A percentile compares a stretch with the other conserved stretches of the same genome.
Evolutionary conservation across 768 basidiomycete genomes (phyloP).

Genomic region (Kwoniella sp.): DNA sequence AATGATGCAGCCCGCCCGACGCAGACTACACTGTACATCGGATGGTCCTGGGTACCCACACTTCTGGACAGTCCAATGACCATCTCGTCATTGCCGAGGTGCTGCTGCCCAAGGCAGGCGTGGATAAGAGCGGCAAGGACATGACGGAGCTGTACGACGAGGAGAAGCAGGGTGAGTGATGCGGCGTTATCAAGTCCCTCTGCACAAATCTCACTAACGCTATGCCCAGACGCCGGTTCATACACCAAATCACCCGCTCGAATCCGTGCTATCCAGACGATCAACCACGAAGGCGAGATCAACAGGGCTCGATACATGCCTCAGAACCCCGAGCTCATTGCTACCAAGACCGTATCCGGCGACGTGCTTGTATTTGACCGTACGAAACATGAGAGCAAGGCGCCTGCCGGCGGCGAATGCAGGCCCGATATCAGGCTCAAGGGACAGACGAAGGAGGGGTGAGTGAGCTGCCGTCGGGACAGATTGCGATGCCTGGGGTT

Average conservation of each 20-base stretch:
- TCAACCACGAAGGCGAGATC: slow-evolving; percentile 92
- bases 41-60: slow-evolving; percentile 93
- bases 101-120: slow-evolving; percentile 75
- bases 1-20: slow-evolving; percentile 63
- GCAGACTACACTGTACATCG: slow-evolving; percentile 95
- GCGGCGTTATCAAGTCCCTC: neutral
- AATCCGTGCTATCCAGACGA: slow-evolving; percentile 83
- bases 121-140: slow-evolving; percentile 59
- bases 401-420: slow-evolving; percentile 74
- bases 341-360: slow-evolving; percentile 85
- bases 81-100: slow-evolving; percentile 94
- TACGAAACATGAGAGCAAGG: slow-evolving; percentile 92
- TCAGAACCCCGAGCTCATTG: slow-evolving; percentile 93
- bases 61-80: slow-evolving; percentile 88
- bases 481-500: no score
- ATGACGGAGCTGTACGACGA: slow-evolving; percentile 80
- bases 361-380: slow-evolving; percentile 94
- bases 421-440: slow-evolving; percentile 85
- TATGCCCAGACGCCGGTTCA: slow-evolving; percentile 71
- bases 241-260: slow-evolving; percentile 79
- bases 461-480: slow-evolving; percentile 48
- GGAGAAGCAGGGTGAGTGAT: slow-evolving; percentile 64
- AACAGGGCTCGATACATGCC: slow-evolving; percentile 99
- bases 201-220: neutral
- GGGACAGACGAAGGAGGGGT: slow-evolving; percentile 93